A percentile compares a stretch with the other conserved stretches of the same genome.
Conservation (phyloP, 768 basidiomycete genomes). For the Leccinum pellstonianum region DNA sequence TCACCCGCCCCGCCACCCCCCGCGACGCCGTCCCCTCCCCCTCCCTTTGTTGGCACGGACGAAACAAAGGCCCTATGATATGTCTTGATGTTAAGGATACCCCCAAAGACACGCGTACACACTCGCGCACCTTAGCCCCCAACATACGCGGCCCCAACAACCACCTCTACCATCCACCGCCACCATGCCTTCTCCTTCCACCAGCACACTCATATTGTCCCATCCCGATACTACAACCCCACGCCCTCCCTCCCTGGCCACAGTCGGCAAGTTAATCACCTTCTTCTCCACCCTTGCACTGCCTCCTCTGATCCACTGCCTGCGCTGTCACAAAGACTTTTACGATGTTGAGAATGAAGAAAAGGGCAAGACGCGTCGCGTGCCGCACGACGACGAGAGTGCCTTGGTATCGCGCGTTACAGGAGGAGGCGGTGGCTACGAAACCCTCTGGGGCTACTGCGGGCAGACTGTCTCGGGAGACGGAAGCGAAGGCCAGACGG, state of each 20-base stretch:
- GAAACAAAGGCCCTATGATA: conserved; percentile 44
- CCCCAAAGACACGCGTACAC: conserved; percentile 64
- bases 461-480: conserved; percentile 69
- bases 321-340: conserved; percentile 69
- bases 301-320: conserved; percentile 70
- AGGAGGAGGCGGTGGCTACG: conserved; percentile 35
- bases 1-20: conserved; percentile 24
- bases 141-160: background rate
- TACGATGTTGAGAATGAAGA: conserved; percentile 67
- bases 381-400: conserved; percentile 80
- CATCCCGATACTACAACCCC: conserved; percentile 1
- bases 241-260: conserved; percentile 34
- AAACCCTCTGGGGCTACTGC: conserved; percentile 74
- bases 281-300: conserved; percentile 66
- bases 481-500: conserved; percentile 80
- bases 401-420: conserved; percentile 66
- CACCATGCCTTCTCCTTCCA: conserved; percentile 11
- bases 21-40: conserved; percentile 35
- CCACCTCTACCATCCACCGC: background rate
- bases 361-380: conserved; percentile 61
- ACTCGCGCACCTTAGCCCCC: conserved; percentile 44
- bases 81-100: conserved; percentile 55
- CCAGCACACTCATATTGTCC: conserved; percentile 10
- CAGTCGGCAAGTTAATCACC: conserved; percentile 45
- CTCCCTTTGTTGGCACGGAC: conserved; percentile 33